These are phyloP conservation scores for Thielaviopsis ethacetica DNA, from an alignment of 2,329 filamentous ascomycete species.

Conservation along the genomic window DNA sequence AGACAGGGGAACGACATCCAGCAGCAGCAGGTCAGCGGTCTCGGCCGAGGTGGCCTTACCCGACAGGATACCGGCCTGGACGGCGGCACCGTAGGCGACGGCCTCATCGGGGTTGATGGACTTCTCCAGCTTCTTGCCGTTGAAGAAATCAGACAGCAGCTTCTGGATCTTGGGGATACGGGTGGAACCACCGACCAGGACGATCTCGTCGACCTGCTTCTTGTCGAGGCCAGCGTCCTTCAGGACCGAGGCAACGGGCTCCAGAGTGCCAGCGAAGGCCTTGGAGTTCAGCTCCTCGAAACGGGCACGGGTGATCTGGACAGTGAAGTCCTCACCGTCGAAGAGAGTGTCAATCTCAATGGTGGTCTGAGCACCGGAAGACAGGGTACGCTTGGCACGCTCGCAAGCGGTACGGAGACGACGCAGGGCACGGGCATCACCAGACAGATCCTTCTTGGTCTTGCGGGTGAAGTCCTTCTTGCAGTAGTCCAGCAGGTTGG, in stretches of 20 bases:
- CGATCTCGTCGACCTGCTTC: slow-evolving; percentile 89
- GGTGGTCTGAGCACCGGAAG: slow-evolving; percentile 91
- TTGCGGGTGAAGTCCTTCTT: slow-evolving; percentile 88
- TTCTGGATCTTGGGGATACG: slow-evolving; percentile 99
- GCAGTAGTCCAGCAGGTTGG: slow-evolving; percentile 66
- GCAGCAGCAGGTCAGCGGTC: slow-evolving; percentile 81
- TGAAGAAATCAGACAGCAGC: slow-evolving; percentile 96
- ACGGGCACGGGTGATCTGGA: slow-evolving; percentile 93
- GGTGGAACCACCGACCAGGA: slow-evolving; percentile 95
- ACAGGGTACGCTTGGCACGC: slow-evolving; percentile 97
- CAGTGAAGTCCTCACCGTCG: slow-evolving; percentile 94
- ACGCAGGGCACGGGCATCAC: slow-evolving; percentile 81
- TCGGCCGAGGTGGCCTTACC: slow-evolving; percentile 95
- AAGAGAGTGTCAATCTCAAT: slow-evolving; percentile 98
- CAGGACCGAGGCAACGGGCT: slow-evolving; percentile 90
- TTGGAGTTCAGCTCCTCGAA: slow-evolving; percentile 98
- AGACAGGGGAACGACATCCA: slow-evolving; percentile 91
- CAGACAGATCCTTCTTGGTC: slow-evolving; percentile 60
- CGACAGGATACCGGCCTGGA: slow-evolving; percentile 96
- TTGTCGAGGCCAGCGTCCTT: slow-evolving; percentile 85
- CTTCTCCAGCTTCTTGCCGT: slow-evolving; percentile 99
- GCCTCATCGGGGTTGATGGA: slow-evolving; percentile 99
- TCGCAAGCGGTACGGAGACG: slow-evolving; percentile 96
- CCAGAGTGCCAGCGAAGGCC: slow-evolving; percentile 82
- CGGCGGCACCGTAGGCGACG: slow-evolving; percentile 94